These are phyloP conservation scores for Trametes cubensis DNA, from an alignment of 768 basidiomycete species.

Conservation along the genomic window DNA sequence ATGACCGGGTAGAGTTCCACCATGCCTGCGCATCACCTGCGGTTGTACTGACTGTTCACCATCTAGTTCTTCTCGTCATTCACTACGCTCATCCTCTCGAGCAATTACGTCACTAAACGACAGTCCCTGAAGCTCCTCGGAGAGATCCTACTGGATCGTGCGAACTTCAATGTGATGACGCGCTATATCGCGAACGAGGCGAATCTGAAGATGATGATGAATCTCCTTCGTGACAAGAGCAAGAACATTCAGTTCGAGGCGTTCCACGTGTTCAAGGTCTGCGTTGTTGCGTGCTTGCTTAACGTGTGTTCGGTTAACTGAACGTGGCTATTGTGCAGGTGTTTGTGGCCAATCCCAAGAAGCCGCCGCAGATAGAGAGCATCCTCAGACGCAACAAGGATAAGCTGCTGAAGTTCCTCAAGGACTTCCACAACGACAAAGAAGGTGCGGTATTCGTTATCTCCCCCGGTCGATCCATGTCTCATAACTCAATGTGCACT, in stretches of 20 bases:
- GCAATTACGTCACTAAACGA: constrained; percentile 99
- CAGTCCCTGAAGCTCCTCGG: constrained; percentile 98
- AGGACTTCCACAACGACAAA: constrained; percentile 96
- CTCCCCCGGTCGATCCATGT: not conserved
- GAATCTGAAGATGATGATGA: constrained; percentile 99
- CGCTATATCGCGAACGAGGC: constrained; percentile 93
- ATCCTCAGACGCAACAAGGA: constrained; percentile 95
- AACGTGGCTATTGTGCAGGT: constrained; percentile 55
- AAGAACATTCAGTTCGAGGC: constrained; percentile 99
- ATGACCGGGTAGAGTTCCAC: constrained; percentile 73
- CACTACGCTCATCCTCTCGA: constrained; percentile 88
- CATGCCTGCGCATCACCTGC: not conserved
- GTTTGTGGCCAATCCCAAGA: constrained; percentile 99
- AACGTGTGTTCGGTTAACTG: too few relatives aligned
- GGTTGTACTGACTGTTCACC: not conserved
- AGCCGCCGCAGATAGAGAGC: constrained; percentile 89
- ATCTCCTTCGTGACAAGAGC: constrained; percentile 95
- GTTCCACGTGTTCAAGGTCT: constrained; percentile 99
- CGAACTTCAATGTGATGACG: constrained; percentile 99
- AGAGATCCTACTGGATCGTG: constrained; percentile 95
- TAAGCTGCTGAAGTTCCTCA: constrained; percentile 86
- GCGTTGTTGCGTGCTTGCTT: not conserved
- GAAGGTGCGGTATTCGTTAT: constrained; percentile 63
- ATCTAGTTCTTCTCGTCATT: constrained; percentile 93
- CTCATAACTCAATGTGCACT: not conserved